Conservation (phyloP, 2,329 filamentous ascomycete species). For the Ascocoryne sarcoides region DNA sequence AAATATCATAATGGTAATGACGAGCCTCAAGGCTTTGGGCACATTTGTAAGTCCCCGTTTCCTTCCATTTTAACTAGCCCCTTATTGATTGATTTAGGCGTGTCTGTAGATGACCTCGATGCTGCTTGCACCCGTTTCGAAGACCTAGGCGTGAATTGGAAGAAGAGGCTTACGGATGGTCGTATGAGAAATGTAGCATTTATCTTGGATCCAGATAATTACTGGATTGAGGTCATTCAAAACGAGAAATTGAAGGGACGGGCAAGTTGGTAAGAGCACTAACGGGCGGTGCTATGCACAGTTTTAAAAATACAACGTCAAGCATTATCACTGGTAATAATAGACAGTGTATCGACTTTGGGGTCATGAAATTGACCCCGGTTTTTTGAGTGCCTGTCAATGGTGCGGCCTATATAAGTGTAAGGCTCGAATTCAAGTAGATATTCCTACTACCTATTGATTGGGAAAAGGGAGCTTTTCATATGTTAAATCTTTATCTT, state of each 20-base stretch:
- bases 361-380: no score
- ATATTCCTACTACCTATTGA: no score
- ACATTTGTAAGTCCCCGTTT: conserved; percentile 59
- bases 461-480: no score
- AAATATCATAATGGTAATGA: conserved; percentile 89
- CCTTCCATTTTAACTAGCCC: conserved; percentile 1
- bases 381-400: no score
- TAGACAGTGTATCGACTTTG: no score
- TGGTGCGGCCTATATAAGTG: no score
- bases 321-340: no score
- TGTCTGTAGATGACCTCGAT: conserved; percentile 82
- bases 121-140: conserved; percentile 84
- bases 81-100: conserved; percentile 36
- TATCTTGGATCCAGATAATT: conserved; percentile 77
- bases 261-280: conserved; percentile 21
- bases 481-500: no score
- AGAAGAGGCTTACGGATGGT: conserved; percentile 90
- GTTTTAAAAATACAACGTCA: no score
- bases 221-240: conserved; percentile 72
- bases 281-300: no score
- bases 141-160: conserved; percentile 73
- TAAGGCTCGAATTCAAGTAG: no score
- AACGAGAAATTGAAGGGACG: conserved; percentile 55
- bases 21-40: conserved; percentile 87
- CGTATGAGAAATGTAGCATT: conserved; percentile 93